These are phyloP conservation scores for Fusarium penzigii DNA, from an alignment of 2,329 filamentous ascomycete genomes.

Conservation along the genomic window DNA sequence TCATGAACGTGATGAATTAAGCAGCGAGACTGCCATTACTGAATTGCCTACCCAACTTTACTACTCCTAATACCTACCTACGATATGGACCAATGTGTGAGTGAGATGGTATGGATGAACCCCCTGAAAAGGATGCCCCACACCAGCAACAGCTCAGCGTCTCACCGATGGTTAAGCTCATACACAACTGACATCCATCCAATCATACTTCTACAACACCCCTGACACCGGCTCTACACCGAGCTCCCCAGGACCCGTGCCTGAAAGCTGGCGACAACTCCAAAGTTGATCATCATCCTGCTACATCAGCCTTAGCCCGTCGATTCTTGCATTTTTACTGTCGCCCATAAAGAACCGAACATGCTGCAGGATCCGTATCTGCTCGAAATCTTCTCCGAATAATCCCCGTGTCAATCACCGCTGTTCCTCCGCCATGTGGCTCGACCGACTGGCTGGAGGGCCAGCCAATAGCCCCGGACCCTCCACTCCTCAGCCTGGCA, in stretches of 20 bases:
- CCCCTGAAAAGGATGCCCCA: not conserved
- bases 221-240: constrained; percentile 7
- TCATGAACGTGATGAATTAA: too few species aligned
- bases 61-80: too few species aligned
- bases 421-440: constrained; percentile 67
- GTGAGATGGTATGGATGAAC: not conserved
- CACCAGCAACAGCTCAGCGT: constrained; percentile 14
- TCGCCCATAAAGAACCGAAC: not conserved
- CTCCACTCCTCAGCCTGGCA: constrained; percentile 61
- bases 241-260: constrained; percentile 24
- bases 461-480: constrained; percentile 62
- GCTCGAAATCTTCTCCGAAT: constrained; percentile 1
- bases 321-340: constrained; percentile 7
- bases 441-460: constrained; percentile 75
- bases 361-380: constrained; percentile 9
- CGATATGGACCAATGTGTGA: too few species aligned
- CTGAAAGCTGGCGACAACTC: constrained; percentile 31
- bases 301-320: constrained; percentile 16
- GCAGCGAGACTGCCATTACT: too few species aligned
- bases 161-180: not conserved
- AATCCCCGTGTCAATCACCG: constrained; percentile 7
- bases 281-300: constrained; percentile 15
- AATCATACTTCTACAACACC: constrained; percentile 12
- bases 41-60: too few species aligned
- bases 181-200: constrained; percentile 1